phyloP scores from a whole-genome alignment of 148 eudicot genomes.

The Fallopia convolvulus region DNA sequence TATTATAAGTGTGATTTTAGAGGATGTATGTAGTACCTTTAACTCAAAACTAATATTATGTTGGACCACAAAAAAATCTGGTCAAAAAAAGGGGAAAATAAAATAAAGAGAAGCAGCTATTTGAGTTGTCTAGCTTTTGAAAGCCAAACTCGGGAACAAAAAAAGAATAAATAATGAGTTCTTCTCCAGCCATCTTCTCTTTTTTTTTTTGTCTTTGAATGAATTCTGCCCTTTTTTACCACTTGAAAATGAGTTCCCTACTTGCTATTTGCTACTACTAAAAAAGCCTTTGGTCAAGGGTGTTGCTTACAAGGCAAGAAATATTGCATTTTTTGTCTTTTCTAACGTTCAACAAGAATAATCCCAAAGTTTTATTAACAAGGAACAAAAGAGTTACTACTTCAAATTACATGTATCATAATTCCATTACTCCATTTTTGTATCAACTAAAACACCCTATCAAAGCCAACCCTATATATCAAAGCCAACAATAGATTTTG shows the following conservation, averaged over 20 bases:
- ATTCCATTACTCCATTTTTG: too few relatives aligned
- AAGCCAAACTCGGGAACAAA: slow-evolving; percentile 3
- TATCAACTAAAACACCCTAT: too few relatives aligned
- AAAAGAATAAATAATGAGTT: neutral
- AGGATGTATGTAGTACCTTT: neutral
- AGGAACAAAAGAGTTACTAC: neutral
- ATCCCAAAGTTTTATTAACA: neutral
- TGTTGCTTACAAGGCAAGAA: slow-evolving; percentile 14
- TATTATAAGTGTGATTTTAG: neutral
- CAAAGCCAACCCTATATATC: too few relatives aligned
- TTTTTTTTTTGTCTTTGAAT: slow-evolving; percentile 4
- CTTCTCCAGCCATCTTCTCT: neutral
- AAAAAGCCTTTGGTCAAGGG: neutral
- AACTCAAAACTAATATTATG: neutral
- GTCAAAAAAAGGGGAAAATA: neutral
- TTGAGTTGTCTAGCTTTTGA: slow-evolving; percentile 5
- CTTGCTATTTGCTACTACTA: neutral
- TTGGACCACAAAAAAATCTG: slow-evolving; percentile 4
- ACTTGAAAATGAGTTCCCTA: slow-evolving; percentile 8
- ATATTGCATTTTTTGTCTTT: neutral
- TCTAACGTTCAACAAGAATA: slow-evolving; percentile 1
- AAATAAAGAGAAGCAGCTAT: slow-evolving; percentile 2
- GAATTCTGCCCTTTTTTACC: neutral
- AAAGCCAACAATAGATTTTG: too few relatives aligned
- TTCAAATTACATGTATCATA: too few relatives aligned